A percentile compares a stretch with the other conserved stretches of the same genome.
These are phyloP conservation scores for Trichoderma sp. DNA, from an alignment of 2,329 filamentous ascomycete species.

Conservation along the genomic window DNA sequence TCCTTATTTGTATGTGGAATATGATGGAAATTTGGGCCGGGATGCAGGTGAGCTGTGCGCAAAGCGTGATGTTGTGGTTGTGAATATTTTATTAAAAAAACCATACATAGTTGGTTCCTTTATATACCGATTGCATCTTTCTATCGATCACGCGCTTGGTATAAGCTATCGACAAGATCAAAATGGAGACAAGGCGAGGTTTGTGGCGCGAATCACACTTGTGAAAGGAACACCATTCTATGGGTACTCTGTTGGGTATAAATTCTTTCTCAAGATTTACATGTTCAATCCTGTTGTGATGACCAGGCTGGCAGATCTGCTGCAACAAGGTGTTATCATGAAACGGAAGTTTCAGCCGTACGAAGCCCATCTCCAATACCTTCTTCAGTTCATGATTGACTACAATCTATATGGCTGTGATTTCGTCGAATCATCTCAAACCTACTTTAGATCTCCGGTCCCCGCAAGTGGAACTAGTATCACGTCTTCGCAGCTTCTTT, in stretches of 20 bases:
- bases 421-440: slow-evolving; percentile 74
- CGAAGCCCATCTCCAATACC: slow-evolving; percentile 89
- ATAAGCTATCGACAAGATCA: slow-evolving; percentile 80
- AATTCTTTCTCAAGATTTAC: slow-evolving; percentile 91
- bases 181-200: slow-evolving; percentile 67
- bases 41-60: slow-evolving; percentile 63
- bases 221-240: slow-evolving; percentile 96
- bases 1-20: slow-evolving; percentile 93
- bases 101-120: slow-evolving; percentile 67
- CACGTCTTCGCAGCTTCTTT: slow-evolving; percentile 66
- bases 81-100: slow-evolving; percentile 27
- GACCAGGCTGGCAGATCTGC: slow-evolving; percentile 82
- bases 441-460: slow-evolving; percentile 74
- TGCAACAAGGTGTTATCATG: slow-evolving; percentile 87
- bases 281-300: slow-evolving; percentile 85
- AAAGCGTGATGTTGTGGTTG: neutral
- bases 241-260: slow-evolving; percentile 91
- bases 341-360: slow-evolving; percentile 85
- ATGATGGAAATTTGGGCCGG: slow-evolving; percentile 68
- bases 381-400: slow-evolving; percentile 97
- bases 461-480: slow-evolving; percentile 67
- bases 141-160: slow-evolving; percentile 88
- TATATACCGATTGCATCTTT: slow-evolving; percentile 77
- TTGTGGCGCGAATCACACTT: slow-evolving; percentile 86
- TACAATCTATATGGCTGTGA: slow-evolving; percentile 96